Evolutionary conservation across 257 asterid genomes (phyloP).

Genomic region (Marsdenia floribunda): DNA sequence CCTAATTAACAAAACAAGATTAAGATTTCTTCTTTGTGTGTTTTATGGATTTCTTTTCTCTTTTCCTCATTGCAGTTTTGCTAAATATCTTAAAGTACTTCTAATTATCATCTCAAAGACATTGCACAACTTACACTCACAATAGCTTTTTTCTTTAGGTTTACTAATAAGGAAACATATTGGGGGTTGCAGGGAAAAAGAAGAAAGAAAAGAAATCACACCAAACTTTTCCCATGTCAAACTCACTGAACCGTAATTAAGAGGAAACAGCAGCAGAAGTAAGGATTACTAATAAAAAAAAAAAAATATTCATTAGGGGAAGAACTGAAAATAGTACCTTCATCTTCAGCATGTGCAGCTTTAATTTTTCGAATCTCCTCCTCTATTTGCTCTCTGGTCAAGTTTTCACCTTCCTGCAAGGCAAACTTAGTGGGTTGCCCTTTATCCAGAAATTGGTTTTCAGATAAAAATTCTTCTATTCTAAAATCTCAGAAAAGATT

Average conservation of each 20-base stretch:
- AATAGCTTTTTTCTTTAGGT: background rate
- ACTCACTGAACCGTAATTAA: background rate
- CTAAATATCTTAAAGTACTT: background rate
- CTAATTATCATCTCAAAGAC: background rate
- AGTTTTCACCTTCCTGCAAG: constrained; percentile 69
- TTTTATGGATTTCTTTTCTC: background rate
- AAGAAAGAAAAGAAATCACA: background rate
- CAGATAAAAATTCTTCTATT: background rate
- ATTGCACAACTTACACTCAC: background rate
- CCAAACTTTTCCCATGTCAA: background rate
- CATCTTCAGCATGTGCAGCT: constrained; percentile 90
- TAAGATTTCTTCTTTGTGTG: background rate
- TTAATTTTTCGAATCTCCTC: constrained; percentile 82
- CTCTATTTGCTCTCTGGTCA: constrained; percentile 83
- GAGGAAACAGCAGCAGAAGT: background rate
- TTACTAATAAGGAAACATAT: background rate
- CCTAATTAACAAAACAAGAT: background rate
- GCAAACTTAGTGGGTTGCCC: background rate
- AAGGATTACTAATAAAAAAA: background rate
- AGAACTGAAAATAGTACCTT: constrained; percentile 47
- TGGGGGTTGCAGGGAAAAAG: too few species aligned
- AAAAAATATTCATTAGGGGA: constrained; percentile 7
- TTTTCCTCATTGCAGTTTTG: background rate
- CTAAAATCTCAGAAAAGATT: background rate
- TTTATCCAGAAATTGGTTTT: background rate